Evolutionary conservation across 83 land plant genomes (phyloP), one percentile per base, ranked within the genome.

Genomic region (Picea mariana): DNA sequence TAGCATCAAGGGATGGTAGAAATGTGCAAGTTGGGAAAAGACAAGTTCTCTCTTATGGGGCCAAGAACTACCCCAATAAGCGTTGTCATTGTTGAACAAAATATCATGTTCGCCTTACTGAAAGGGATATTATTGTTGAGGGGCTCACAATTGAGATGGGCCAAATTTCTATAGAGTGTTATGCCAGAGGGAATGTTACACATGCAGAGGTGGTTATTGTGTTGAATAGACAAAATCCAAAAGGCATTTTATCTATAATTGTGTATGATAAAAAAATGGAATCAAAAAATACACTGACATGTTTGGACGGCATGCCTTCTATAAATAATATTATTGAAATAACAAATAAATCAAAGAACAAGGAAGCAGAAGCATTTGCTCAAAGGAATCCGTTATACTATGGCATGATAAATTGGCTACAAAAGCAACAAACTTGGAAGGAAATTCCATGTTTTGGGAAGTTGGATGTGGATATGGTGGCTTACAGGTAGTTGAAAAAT

Each of bases 401-500:
- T 97, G 98, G 98, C 89, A 87, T 69, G 98, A 97, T 82, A 87
- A 91, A 52, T 83, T 97, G 44, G 82, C 88, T 49, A 92, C 93
- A 47, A 95, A 92, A 82, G 95, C 87, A 61, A 91, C 98, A 42
- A 93, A 89, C 80, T 88, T 97, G 85, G 89, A 91, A 64, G 95
- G 95, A 17, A 94, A 94, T 81, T 66, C 83, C 18, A 94, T 90
- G 75, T 92, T 92, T 66, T 94, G 92, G 92, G 95, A 90, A 78
- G 93, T 92, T 76, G 96, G 95, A 77, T 87, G 88, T 78, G 93
- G 87, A 68, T 92, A 92, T 86, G 95, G 93, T 7, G 87, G 91
- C 75, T 80, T 97, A 59, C 97, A 97, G 93, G 99, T 96, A 81
- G 71, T 16, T 42, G 52, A 18, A 42, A 40, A 9, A 6, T 31